Percentiles rank a stretch among this genome's conserved stretches.
These are phyloP conservation scores for Cercophora sp. DNA, from an alignment of 495 filamentous ascomycete species.

Conservation along the genomic window DNA sequence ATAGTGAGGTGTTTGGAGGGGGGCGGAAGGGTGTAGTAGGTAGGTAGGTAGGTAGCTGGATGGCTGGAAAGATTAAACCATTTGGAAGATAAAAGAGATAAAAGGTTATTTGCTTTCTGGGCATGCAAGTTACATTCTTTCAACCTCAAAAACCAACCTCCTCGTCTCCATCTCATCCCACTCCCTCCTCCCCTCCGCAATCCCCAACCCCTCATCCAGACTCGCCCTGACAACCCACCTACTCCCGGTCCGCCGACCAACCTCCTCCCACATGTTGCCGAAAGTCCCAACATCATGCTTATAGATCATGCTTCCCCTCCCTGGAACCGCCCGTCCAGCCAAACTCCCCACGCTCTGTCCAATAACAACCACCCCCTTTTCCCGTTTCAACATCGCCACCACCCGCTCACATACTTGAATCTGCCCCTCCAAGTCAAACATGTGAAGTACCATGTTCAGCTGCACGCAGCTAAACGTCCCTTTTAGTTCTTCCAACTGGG, in stretches of 20 bases:
- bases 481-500: slow-evolving; percentile 16
- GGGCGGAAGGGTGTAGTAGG: too few relatives aligned
- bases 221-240: slow-evolving; percentile 27
- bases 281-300: slow-evolving; percentile 42
- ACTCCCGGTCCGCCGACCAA: slow-evolving; percentile 37
- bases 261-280: slow-evolving; percentile 40
- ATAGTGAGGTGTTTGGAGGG: too few relatives aligned
- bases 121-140: slow-evolving; percentile 18
- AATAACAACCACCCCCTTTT: slow-evolving; percentile 36
- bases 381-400: slow-evolving; percentile 29
- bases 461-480: slow-evolving; percentile 38
- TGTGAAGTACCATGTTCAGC: slow-evolving; percentile 43
- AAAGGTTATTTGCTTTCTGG: too few relatives aligned
- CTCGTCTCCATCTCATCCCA: slow-evolving; percentile 28
- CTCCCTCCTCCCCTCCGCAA: slow-evolving; percentile 12
- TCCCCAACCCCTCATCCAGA: slow-evolving; percentile 22
- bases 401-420: slow-evolving; percentile 31
- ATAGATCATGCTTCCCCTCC: slow-evolving; percentile 20
- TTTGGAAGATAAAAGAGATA: too few relatives aligned
- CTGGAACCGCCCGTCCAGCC: slow-evolving; percentile 25
- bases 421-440: slow-evolving; percentile 42
- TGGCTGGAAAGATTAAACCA: too few relatives aligned
- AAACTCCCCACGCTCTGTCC: slow-evolving; percentile 35
- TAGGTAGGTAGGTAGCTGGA: too few relatives aligned
- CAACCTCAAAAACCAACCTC: slow-evolving; percentile 20